Evolutionary conservation across 805 yeast species (phyloP), one percentile per base, ranked within the genome.

Genomic region (Cyberlindnera sargentensis): DNA sequence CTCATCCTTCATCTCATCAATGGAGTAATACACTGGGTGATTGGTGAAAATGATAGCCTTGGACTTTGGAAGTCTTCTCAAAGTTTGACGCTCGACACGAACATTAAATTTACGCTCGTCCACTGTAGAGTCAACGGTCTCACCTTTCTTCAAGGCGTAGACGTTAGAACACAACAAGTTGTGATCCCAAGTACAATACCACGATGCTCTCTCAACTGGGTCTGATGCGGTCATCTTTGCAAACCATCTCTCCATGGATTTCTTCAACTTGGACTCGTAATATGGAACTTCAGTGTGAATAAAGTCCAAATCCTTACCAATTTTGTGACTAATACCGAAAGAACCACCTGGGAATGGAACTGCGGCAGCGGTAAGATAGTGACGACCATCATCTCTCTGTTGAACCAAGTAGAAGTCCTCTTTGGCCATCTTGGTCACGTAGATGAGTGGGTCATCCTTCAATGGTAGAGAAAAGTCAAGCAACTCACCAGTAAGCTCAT

Each of bases 271-370:
- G 42, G 75, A 77, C 51, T 76, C 70, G 54, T 82, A 82, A 58
- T 81, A 80, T 4, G 90, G 90, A 44, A 82, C 90, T 6, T 72
- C 79, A 9, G 70, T 70, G 52, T 83, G 89, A 47, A 83, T 83
- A 9, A 70, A 66, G 60, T 82, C 87, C 39, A 82, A 60, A 42
- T 72, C 73, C 53, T 70, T 72, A 23, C 89, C 89, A 38, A 83
- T 51, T 50, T 82, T 82, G 45, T 71, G 56, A 50, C 68, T 59
- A 43, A 82, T 76, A 43, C 82, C 82, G 62, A 83, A 82, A 1
- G 82, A 76, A 4, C 89, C 89, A 39, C 90, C 90, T 4, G 89
- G 88, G 60, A 82, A 82, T 5, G 88, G 87, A 33, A 82, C 89
- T 2, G 83, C 87, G 4, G 84, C 88, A 2, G 86, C 90, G 32